Conservation (phyloP, 1,284 basidiomycete species). For the Mycena citricolor region DNA sequence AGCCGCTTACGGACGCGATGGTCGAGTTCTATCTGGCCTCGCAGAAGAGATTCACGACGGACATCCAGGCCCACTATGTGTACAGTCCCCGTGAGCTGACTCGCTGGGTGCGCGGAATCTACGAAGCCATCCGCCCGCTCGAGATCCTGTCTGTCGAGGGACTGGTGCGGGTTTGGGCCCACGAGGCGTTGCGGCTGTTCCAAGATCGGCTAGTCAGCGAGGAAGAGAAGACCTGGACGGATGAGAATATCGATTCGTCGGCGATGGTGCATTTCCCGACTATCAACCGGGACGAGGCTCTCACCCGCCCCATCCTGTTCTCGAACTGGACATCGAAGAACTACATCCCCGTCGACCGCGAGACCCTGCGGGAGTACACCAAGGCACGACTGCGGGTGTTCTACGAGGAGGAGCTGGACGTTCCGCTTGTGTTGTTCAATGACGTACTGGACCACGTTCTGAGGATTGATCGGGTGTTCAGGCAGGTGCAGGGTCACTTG, state of each 20-base stretch:
- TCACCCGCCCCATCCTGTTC: conserved; percentile 90
- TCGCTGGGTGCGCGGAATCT: conserved; percentile 96
- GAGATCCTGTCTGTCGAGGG: conserved; percentile 92
- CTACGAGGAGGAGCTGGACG: conserved; percentile 97
- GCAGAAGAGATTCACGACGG: conserved; percentile 93
- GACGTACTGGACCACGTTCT: conserved; percentile 97
- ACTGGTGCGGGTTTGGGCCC: conserved; percentile 96
- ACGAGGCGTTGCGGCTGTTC: conserved; percentile 96
- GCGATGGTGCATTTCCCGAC: conserved; percentile 92
- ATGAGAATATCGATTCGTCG: conserved; percentile 85
- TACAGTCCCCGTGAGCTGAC: conserved; percentile 99
- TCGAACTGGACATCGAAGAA: conserved; percentile 99
- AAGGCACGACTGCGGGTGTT: conserved; percentile 94
- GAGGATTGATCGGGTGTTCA: conserved; percentile 98
- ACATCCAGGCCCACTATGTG: conserved; percentile 97
- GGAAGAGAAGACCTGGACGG: conserved; percentile 93
- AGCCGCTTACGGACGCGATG: conserved; percentile 97
- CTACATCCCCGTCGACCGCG: conserved; percentile 93
- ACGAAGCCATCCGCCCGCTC: conserved; percentile 92
- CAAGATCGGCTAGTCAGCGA: conserved; percentile 95
- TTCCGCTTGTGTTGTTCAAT: conserved; percentile 98
- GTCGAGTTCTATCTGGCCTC: conserved; percentile 94
- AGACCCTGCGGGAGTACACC: conserved; percentile 91
- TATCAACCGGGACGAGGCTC: conserved; percentile 80
- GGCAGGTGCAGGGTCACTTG: conserved; percentile 95